Evolutionary conservation across 495 filamentous ascomycete species (phyloP), one percentile per base, ranked within the genome.

Genomic region (Articulospora tetracladia): DNA sequence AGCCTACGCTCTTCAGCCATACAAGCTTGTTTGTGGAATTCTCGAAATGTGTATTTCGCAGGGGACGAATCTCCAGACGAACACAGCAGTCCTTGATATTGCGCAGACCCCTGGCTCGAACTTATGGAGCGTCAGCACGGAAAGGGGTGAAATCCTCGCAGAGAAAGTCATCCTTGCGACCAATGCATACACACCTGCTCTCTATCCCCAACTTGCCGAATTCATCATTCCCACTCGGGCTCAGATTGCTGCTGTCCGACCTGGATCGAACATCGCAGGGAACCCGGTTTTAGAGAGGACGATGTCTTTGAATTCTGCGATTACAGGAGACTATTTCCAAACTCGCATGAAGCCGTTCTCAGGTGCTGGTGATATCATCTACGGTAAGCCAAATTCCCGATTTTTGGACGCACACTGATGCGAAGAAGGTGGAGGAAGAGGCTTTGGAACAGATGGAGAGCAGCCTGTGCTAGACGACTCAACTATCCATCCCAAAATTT

Each of bases 291-390:
- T 61, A 1, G 36, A 50, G 41, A 34, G 48, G 27, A 53, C 30
- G 10, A 27, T 23, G 2, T 17, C 24, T 1, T 30, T 27, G 60
- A 28, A 57, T 74, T 23, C 60, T 62, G 82, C 83, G 1, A 84
- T 86, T 53, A 62, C 80, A 52, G 82, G 85, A 61, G 87, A 92
- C 66, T 94, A 92, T 66, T 79, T 87, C 19, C 89, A 94, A 66
- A 69, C 75, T 34, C 81, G 79, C 52, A 19, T 62, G 54, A n/a
- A 49, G 17, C 1, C 1, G 4, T 61, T 25, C 34, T 51, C 52
- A 27, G 41, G 41, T 22, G 41, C 44, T 20, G 44, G 41, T 1
- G 59, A 61, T 50, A 20, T 61, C n/a, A 50, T 56, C 10, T 36
- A 56, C 27, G 55, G 55, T 49, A 50, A 32, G 55, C 36, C n/a